A percentile compares a stretch with the other conserved stretches of the same genome.
Evolutionary conservation across 129 eudicot species (phyloP).

Genomic region (Flaveria robusta): DNA sequence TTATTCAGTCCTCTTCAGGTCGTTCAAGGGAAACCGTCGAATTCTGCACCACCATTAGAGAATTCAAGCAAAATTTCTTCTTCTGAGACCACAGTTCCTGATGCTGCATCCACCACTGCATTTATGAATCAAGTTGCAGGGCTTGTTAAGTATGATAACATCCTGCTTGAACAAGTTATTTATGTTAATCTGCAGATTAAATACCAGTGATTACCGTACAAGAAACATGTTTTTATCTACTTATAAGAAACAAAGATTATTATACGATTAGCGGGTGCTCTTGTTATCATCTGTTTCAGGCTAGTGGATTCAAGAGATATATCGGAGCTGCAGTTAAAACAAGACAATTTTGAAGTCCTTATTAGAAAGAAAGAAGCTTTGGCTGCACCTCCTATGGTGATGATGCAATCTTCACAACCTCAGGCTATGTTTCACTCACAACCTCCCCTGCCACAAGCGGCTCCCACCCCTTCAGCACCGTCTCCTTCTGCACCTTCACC

Average conservation of each 20-base stretch:
- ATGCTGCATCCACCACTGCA: conserved; percentile 53
- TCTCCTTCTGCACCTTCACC: conserved; percentile 46
- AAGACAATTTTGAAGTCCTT: conserved; percentile 66
- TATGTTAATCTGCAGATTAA: neutral
- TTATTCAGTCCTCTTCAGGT: conserved; percentile 44
- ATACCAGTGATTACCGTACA: no score
- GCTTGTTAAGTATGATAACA: conserved; percentile 64
- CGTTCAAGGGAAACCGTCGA: conserved; percentile 38
- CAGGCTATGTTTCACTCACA: conserved; percentile 44
- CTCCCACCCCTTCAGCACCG: conserved; percentile 46
- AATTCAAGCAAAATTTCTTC: conserved; percentile 20
- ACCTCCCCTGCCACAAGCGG: conserved; percentile 40
- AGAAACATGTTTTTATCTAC: no score
- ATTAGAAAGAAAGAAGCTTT: conserved; percentile 81
- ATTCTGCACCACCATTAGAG: conserved; percentile 43
- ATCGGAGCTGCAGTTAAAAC: conserved; percentile 78
- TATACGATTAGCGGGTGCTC: neutral
- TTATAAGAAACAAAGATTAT: no score
- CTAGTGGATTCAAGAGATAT: conserved; percentile 92
- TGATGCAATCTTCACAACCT: conserved; percentile 59
- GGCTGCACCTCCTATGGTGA: conserved; percentile 51
- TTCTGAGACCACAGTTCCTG: conserved; percentile 43
- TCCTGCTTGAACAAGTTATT: neutral
- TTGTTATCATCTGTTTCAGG: conserved; percentile 38
- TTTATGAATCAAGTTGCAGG: conserved; percentile 78